A percentile compares a stretch with the other conserved stretches of the same genome.
Evolutionary conservation across 2,329 filamentous ascomycete genomes (phyloP).

Genomic region (Xylariales sp.): DNA sequence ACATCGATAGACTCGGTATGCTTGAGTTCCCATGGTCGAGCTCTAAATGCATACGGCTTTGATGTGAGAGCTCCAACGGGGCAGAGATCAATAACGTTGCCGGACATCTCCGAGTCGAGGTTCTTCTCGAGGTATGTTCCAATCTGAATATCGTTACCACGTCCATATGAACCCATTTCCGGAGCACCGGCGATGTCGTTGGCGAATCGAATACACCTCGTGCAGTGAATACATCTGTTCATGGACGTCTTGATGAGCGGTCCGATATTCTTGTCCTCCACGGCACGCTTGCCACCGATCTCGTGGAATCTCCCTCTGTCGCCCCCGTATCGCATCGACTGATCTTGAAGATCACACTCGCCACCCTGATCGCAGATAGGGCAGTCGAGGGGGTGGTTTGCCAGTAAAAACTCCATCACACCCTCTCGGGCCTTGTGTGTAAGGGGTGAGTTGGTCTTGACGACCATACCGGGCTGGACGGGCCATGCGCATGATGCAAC

Average conservation of each 20-base stretch:
- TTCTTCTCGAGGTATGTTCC: slow-evolving; percentile 95
- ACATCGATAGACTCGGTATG: slow-evolving; percentile 96
- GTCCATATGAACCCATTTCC: slow-evolving; percentile 88
- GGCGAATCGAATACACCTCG: slow-evolving; percentile 92
- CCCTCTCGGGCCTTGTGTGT: slow-evolving; percentile 97
- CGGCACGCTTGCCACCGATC: slow-evolving; percentile 88
- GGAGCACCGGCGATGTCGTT: slow-evolving; percentile 96
- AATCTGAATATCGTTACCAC: slow-evolving; percentile 96
- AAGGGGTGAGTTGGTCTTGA: slow-evolving; percentile 95
- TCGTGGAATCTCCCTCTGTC: slow-evolving; percentile 98
- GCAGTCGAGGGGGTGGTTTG: slow-evolving; percentile 94
- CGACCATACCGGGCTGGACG: slow-evolving; percentile 96
- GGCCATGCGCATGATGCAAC: slow-evolving; percentile 99
- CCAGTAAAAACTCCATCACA: slow-evolving; percentile 97
- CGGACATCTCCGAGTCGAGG: slow-evolving; percentile 90
- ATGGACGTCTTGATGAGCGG: slow-evolving; percentile 98
- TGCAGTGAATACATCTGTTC: slow-evolving; percentile 99
- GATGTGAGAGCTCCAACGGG: slow-evolving; percentile 94
- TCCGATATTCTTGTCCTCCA: slow-evolving; percentile 99
- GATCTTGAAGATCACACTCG: slow-evolving; percentile 97
- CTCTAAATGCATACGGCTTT: slow-evolving; percentile 96
- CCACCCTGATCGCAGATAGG: slow-evolving; percentile 98
- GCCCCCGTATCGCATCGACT: slow-evolving; percentile 97
- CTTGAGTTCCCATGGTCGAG: slow-evolving; percentile 94
- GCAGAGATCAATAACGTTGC: slow-evolving; percentile 96